A percentile compares a stretch with the other conserved stretches of the same genome.
phyloP scores from a whole-genome alignment of 805 yeast genomes.

The Wickerhamomyces sydowiorum region DNA sequence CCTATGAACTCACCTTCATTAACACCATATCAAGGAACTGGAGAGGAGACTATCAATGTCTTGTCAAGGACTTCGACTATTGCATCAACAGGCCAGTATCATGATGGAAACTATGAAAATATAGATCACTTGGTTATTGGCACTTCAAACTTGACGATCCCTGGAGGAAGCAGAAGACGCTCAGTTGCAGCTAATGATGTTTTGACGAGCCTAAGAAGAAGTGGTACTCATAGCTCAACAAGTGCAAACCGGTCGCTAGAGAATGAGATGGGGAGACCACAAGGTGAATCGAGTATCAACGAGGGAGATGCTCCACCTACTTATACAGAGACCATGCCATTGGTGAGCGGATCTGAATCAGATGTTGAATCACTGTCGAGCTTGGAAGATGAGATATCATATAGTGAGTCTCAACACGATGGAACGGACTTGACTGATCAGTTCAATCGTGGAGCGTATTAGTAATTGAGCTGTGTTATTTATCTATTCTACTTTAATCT shows the following conservation, averaged over 20 bases:
- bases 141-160: background rate
- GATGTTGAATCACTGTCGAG: background rate
- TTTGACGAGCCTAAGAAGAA: background rate
- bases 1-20: constrained; percentile 28
- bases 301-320: constrained; percentile 25
- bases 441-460: background rate
- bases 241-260: background rate
- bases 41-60: constrained; percentile 13
- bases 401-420: background rate
- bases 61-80: constrained; percentile 18
- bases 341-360: constrained; percentile 20
- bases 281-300: background rate
- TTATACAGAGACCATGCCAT: constrained; percentile 24
- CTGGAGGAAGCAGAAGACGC: constrained; percentile 4
- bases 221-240: background rate
- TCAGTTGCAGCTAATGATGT: constrained; percentile 4
- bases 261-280: background rate
- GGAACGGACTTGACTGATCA: constrained; percentile 1
- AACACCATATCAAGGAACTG: constrained; percentile 10
- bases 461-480: background rate
- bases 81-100: constrained; percentile 1
- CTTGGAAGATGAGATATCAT: background rate
- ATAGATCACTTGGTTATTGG: constrained; percentile 17
- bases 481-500: background rate
- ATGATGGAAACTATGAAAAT: constrained; percentile 8